Percentiles rank a stretch among this genome's conserved stretches.
phyloP scores from a whole-genome alignment of 495 filamentous ascomycete species.

The Podospora conica region DNA sequence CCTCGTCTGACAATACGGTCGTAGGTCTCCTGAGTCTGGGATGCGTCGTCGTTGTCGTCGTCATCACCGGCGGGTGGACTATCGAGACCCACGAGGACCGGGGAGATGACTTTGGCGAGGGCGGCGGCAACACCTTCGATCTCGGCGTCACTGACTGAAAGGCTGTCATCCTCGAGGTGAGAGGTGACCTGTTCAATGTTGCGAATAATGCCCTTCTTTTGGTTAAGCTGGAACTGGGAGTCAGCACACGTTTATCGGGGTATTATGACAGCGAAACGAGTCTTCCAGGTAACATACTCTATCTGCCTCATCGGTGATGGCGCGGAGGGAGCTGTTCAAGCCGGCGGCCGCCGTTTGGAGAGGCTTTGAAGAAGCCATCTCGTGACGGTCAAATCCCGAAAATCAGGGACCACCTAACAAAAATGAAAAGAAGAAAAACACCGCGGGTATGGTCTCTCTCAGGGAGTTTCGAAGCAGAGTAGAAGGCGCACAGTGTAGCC shows the following conservation, averaged over 20 bases:
- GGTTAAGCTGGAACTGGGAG: neutral
- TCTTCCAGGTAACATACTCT: neutral
- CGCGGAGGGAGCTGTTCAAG: neutral
- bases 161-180: neutral
- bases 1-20: neutral
- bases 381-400: neutral
- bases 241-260: neutral
- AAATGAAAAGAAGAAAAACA: neutral
- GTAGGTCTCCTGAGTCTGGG: neutral
- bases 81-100: neutral
- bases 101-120: neutral
- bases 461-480: too few relatives aligned
- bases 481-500: neutral
- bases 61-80: neutral
- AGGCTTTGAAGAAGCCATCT: neutral
- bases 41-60: conserved; percentile 2
- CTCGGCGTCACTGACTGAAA: neutral
- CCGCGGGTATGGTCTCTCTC: neutral
- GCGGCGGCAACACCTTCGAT: neutral
- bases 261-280: neutral
- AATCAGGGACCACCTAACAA: neutral
- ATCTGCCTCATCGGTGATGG: neutral
- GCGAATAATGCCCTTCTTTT: neutral
- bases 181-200: neutral
- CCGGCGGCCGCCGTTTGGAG: neutral